phyloP scores from a whole-genome alignment of 1,139 yeast species.

The Wickerhamiella pararugosa region DNA sequence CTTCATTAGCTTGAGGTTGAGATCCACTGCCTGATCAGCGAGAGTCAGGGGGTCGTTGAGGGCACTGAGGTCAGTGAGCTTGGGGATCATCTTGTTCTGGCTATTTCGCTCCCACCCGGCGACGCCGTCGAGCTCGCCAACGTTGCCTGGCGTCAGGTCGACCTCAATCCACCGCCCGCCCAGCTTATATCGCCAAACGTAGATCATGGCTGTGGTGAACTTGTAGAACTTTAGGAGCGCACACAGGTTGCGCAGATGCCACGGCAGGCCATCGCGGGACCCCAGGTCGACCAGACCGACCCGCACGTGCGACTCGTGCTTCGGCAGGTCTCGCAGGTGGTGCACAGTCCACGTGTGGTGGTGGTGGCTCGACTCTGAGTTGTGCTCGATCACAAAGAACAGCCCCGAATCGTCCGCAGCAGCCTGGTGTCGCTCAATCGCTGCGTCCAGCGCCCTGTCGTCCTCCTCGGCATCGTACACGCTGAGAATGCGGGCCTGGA shows the following conservation, averaged over 20 bases:
- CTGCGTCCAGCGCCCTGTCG: conserved; percentile 1
- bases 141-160: conserved; percentile 5
- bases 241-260: conserved; percentile 51
- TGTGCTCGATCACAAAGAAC: not conserved
- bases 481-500: not conserved
- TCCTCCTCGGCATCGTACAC: not conserved
- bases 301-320: not conserved
- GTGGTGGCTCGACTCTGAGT: not conserved
- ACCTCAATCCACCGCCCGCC: conserved; percentile 21
- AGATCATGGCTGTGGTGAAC: conserved; percentile 28
- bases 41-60: conserved; percentile 65
- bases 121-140: conserved; percentile 23
- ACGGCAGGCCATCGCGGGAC: conserved; percentile 38
- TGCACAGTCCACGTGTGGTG: not conserved
- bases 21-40: conserved; percentile 83
- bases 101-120: conserved; percentile 85
- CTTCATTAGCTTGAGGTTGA: conserved; percentile 82
- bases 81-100: conserved; percentile 63
- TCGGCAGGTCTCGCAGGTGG: not conserved
- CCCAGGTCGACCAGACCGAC: conserved; percentile 54
- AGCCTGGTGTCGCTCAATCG: not conserved
- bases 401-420: conserved; percentile 2
- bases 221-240: conserved; percentile 35
- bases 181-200: conserved; percentile 19
- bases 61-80: conserved; percentile 65